phyloP scores from a whole-genome alignment of 768 basidiomycete species.

The Tylopilus rubrobrunneus region DNA sequence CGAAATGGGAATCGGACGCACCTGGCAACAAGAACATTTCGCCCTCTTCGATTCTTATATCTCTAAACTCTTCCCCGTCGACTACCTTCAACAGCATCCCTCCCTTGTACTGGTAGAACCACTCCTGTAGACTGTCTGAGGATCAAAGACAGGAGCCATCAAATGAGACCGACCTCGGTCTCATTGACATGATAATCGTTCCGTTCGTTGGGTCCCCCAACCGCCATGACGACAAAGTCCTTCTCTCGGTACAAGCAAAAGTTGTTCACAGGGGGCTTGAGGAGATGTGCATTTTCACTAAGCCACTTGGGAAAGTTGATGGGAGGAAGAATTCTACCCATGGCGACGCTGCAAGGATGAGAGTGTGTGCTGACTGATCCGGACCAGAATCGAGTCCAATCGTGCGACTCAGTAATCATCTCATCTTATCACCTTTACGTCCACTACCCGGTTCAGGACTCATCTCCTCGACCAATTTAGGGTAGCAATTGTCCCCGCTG shows the following conservation, averaged over 20 bases:
- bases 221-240: conserved; percentile 93
- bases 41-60: conserved; percentile 88
- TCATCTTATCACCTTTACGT: background rate
- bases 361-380: no score
- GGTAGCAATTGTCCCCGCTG: no score
- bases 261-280: conserved; percentile 92
- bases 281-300: conserved; percentile 67
- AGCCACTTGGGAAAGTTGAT: conserved; percentile 93
- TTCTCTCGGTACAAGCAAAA: conserved; percentile 77
- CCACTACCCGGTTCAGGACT: no score
- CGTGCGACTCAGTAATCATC: no score
- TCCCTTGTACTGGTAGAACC: conserved; percentile 98
- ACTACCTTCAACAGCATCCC: conserved; percentile 87
- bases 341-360: conserved; percentile 25
- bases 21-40: conserved; percentile 97
- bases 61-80: conserved; percentile 73
- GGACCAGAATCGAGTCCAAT: no score
- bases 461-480: no score
- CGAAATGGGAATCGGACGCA: conserved; percentile 24
- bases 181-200: conserved; percentile 95
- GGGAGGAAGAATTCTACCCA: conserved; percentile 69
- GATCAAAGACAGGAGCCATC: background rate
- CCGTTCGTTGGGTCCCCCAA: conserved; percentile 93
- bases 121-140: conserved; percentile 54
- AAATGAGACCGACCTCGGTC: conserved; percentile 61